Conservation (phyloP, 371 early-diverging fungal species). For the Zychaea mexicana region DNA sequence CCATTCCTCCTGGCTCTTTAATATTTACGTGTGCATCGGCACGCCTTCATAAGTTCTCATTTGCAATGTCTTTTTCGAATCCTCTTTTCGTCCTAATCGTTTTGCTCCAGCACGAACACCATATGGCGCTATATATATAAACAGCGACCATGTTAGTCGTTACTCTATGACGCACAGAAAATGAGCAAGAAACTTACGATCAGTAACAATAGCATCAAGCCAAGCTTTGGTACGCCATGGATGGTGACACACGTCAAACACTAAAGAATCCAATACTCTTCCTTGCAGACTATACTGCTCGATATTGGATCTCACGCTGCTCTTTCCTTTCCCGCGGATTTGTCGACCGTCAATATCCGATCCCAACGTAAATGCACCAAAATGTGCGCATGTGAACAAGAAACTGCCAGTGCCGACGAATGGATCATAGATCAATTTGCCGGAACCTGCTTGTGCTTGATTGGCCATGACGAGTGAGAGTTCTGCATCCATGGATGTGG, state of each 20-base stretch:
- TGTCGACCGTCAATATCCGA: conserved; percentile 98
- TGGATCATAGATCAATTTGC: conserved; percentile 92
- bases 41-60: conserved; percentile 65
- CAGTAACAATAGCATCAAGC: conserved; percentile 84
- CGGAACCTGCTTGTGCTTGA: conserved; percentile 79
- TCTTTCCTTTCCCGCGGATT: conserved; percentile 85
- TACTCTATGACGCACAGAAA: too few species aligned
- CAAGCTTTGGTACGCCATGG: conserved; percentile 79
- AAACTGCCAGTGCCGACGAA: conserved; percentile 97
- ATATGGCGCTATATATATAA: conserved; percentile 79
- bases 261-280: conserved; percentile 79
- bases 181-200: conserved; percentile 7
- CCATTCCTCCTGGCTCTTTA: not conserved
- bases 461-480: conserved; percentile 96
- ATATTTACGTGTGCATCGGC: conserved; percentile 57
- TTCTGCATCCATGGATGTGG: conserved; percentile 98
- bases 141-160: not conserved
- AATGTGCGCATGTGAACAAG: conserved; percentile 89
- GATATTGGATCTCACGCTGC: conserved; percentile 66
- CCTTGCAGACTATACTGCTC: conserved; percentile 79
- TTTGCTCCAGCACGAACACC: conserved; percentile 98
- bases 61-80: conserved; percentile 53
- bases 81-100: conserved; percentile 78
- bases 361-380: conserved; percentile 91
- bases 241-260: conserved; percentile 88